Base-by-base conservation (phyloP, 441 rosid species). In the Gossypium lobatum region DNA sequence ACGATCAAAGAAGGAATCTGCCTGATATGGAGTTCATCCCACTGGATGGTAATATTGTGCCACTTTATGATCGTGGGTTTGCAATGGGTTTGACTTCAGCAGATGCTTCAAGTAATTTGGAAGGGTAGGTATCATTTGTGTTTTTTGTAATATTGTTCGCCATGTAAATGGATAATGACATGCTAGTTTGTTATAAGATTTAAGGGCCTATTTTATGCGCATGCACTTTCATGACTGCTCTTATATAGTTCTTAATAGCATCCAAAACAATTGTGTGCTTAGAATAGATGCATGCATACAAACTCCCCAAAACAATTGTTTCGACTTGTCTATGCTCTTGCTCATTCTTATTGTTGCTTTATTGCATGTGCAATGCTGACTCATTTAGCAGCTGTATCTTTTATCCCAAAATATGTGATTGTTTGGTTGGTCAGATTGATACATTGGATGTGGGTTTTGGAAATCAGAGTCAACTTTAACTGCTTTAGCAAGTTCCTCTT, bases 11-110 rank as follows among this genome's bases (percentile, higher is more conserved):
- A 48, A 80, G 81, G 77, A 83, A 76, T 74, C 74, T 28, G 72
- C 81, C 75, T 60, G 79, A 67, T 58, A 77, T 76, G 71, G 88
- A 64, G 48, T 75, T 80, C 42, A 74, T 80, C 82, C 79, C 87
- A 13, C 78, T 83, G 52, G 91, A 89, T 73, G 71, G 85, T 76
- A 83, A 77, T 80, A 74, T 61, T 14, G 90, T 88, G 72, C 99
- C 99, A 57, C 91, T 89, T 73, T 96, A 96, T 88, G 95, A 96
- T 74, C 99, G 99, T 79, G 93, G 90, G 77, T 92, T 80, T 81
- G 75, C 91, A 25, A 70, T 92, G 74, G 97, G 98, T 73, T 88
- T 96, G 90, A 88, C 89, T 75, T 83, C 90, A 75, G 81, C 83
- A 14, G 84, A 78, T 87, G 92, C 85, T 72, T 78, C 86, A 62